These are phyloP conservation scores for Pterula multifida DNA, from an alignment of 1,284 basidiomycete genomes.

Conservation along the genomic window DNA sequence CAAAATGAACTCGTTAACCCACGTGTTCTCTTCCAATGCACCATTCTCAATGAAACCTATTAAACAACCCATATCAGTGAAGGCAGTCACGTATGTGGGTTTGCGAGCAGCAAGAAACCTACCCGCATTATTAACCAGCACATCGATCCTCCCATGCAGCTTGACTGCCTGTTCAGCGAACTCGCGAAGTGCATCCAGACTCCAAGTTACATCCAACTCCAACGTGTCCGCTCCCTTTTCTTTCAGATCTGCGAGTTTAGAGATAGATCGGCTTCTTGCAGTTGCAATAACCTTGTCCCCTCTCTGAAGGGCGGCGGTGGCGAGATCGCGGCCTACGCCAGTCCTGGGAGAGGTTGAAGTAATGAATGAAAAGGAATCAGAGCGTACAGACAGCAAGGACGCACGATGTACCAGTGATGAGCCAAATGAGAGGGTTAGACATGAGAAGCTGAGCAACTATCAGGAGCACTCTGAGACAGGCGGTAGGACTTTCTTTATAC, in stretches of 20 bases:
- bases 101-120: slow-evolving; percentile 13
- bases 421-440: background rate
- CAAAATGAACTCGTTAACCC: slow-evolving; percentile 4
- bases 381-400: background rate
- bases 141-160: slow-evolving; percentile 23
- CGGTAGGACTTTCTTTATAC: no score
- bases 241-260: slow-evolving; percentile 20
- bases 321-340: slow-evolving; percentile 29
- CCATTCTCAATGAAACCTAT: slow-evolving; percentile 18
- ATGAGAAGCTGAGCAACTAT: no score
- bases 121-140: slow-evolving; percentile 24
- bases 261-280: slow-evolving; percentile 18
- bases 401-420: background rate
- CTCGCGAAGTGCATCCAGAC: slow-evolving; percentile 16
- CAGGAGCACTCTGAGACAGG: no score
- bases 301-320: slow-evolving; percentile 23
- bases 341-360: slow-evolving; percentile 15
- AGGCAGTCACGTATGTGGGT: background rate
- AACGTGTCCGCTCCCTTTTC: slow-evolving; percentile 21
- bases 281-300: slow-evolving; percentile 32
- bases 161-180: slow-evolving; percentile 17
- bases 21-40: slow-evolving; percentile 18
- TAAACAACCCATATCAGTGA: background rate
- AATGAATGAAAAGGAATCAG: background rate
- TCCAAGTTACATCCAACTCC: slow-evolving; percentile 22